Conservation (phyloP, 164 flowering plant genomes). For the Saururus chinensis region DNA sequence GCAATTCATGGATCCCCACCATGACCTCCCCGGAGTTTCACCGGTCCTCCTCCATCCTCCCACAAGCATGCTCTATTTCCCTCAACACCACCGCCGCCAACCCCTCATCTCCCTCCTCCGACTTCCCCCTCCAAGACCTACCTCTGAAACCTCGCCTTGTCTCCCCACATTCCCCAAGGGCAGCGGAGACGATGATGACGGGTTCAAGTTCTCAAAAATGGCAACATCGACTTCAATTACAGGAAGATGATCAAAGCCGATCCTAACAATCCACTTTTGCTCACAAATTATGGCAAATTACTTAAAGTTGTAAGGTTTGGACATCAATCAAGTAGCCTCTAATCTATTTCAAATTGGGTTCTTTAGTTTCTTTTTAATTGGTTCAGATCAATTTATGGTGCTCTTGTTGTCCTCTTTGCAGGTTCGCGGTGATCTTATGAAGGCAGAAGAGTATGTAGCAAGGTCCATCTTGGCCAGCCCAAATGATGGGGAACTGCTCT, state of each 20-base stretch:
- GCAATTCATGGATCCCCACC: constrained; percentile 22
- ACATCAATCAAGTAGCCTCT: too few relatives aligned
- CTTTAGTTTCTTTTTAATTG: background rate
- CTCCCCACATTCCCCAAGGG: constrained; percentile 8
- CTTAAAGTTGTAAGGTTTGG: constrained; percentile 40
- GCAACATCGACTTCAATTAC: constrained; percentile 32
- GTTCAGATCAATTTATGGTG: background rate
- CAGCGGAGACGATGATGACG: constrained; percentile 1
- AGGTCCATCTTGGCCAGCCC: constrained; percentile 73
- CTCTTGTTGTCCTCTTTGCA: constrained; percentile 6
- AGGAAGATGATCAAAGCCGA: constrained; percentile 49
- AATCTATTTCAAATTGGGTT: background rate
- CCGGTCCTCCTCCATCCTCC: background rate
- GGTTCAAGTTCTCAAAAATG: constrained; percentile 5
- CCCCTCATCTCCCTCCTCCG: too few relatives aligned
- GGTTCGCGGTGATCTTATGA: constrained; percentile 57
- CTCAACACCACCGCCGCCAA: background rate
- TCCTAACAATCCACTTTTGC: constrained; percentile 45
- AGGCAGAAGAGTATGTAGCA: constrained; percentile 80
- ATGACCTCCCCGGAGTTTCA: constrained; percentile 1
- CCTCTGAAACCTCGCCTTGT: constrained; percentile 16
- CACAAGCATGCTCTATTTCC: background rate
- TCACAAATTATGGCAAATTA: constrained; percentile 51
- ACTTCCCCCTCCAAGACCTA: constrained; percentile 30
- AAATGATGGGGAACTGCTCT: constrained; percentile 47